These are phyloP conservation scores for Suillus subluteus DNA, from an alignment of 768 basidiomycete species.

Conservation along the genomic window DNA sequence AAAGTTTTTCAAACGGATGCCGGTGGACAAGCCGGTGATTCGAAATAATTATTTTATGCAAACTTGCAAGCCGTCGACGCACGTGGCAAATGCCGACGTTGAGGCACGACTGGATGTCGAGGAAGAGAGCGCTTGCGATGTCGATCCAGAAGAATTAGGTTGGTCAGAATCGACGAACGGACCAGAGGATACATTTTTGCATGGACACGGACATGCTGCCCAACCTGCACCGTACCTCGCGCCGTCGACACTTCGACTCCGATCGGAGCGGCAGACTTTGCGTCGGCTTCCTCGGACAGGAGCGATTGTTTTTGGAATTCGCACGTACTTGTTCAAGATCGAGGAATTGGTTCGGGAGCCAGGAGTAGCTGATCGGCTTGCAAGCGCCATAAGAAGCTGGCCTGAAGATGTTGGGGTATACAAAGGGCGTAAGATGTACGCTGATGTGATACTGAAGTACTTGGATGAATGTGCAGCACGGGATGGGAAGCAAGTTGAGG, in stretches of 20 bases:
- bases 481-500: slow-evolving; percentile 18
- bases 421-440: slow-evolving; percentile 32
- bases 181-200: slow-evolving; percentile 48
- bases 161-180: slow-evolving; percentile 64
- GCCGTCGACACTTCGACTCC: slow-evolving; percentile 53
- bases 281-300: slow-evolving; percentile 65
- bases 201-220: slow-evolving; percentile 33
- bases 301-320: slow-evolving; percentile 69
- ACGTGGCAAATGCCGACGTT: slow-evolving; percentile 17
- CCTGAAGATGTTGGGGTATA: slow-evolving; percentile 54
- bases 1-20: slow-evolving; percentile 69
- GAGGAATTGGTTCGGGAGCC: slow-evolving; percentile 54
- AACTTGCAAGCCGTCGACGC: slow-evolving; percentile 34
- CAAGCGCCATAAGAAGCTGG: slow-evolving; percentile 68
- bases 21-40: slow-evolving; percentile 68
- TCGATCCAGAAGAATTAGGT: slow-evolving; percentile 67
- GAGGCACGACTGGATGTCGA: slow-evolving; percentile 2
- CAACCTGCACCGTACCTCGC: slow-evolving; percentile 24
- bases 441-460: slow-evolving; percentile 22
- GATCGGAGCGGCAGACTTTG: slow-evolving; percentile 70
- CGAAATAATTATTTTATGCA: slow-evolving; percentile 70
- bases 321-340: slow-evolving; percentile 63
- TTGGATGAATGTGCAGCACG: slow-evolving; percentile 27
- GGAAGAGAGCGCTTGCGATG: slow-evolving; percentile 17
- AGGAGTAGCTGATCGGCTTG: slow-evolving; percentile 64